Evolutionary conservation across 2,329 filamentous ascomycete genomes (phyloP), one percentile per base, ranked within the genome.

Genomic region (Botrytis cinerea): DNA sequence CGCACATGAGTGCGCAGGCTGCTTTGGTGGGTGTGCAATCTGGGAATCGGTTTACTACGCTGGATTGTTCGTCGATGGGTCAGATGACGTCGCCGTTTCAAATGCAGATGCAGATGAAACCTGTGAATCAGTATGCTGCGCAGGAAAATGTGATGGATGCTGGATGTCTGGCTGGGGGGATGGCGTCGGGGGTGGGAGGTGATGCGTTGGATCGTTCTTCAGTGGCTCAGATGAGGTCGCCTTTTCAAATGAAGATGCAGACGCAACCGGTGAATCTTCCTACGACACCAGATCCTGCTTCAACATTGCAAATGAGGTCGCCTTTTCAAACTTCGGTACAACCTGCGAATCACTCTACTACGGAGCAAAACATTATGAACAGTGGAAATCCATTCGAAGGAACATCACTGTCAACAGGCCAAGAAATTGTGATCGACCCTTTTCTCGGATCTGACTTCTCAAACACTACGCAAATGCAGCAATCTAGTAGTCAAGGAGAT

Each of bases 111-210:
- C 35, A 38, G 25, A n/a, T n/a, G 25, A 25, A 51, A 51, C 4
- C 10, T n/a, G 12, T n/a, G 12, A 6, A 2, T 51, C 12, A 3
- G 25, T 0, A 4, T 6, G 1, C 48, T 7, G 7, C 4, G 12
- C 48, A 51, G 4, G 46, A 51, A 5, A 12, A 1, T 51, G 4
- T 51, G 46, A 4, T 51, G 46, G 10, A 8, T 12, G 12, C 2
- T 51, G 46, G 46, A 25, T 25, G 46, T 51, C 46, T 4, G 4
- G 46, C 8, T 48, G 22, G 3, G 20, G 22, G 46, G 10, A 10
- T 48, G 22, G 1, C 20, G 46, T 4, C 10, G 46, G 46, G 9
- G 25, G 46, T 22, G 9, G 8, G 25, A 1, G 46, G 3, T 9
- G 25, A 48, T 48, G 2, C 4, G 22, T 4, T 4, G 4, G 46